A percentile compares a stretch with the other conserved stretches of the same genome.
These are phyloP conservation scores for Plantago coronopus DNA, from an alignment of 305 asterid genomes.

Conservation along the genomic window DNA sequence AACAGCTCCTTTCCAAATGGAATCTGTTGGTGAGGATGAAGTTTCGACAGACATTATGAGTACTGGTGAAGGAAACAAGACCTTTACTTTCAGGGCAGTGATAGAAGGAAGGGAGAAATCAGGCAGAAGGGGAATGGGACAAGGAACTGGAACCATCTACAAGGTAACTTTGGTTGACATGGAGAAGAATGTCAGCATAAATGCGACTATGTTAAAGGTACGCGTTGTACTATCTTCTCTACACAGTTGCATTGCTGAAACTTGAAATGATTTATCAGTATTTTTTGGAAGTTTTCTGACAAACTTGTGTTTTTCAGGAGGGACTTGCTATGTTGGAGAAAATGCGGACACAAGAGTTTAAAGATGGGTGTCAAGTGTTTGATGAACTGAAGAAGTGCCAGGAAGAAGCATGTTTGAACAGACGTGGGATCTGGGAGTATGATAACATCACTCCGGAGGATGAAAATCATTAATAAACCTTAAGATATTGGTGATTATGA, in stretches of 20 bases:
- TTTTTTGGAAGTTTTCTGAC: too few relatives aligned
- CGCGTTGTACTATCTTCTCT: not conserved
- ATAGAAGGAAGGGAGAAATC: constrained; percentile 81
- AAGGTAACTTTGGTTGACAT: constrained; percentile 67
- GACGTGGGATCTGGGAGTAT: constrained; percentile 92
- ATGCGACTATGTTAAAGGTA: constrained; percentile 83
- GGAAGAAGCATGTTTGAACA: constrained; percentile 60
- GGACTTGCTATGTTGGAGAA: constrained; percentile 94
- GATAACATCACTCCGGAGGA: constrained; percentile 98
- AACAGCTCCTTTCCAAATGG: too few relatives aligned
- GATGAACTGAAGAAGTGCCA: constrained; percentile 78
- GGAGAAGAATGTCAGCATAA: constrained; percentile 68
- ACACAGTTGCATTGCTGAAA: not conserved
- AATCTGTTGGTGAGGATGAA: too few relatives aligned
- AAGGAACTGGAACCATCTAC: constrained; percentile 89
- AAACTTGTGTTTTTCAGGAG: constrained; percentile 59
- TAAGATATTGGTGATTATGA: too few relatives aligned
- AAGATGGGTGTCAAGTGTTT: constrained; percentile 43
- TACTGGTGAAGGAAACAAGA: constrained; percentile 48
- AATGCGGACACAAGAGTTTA: constrained; percentile 67
- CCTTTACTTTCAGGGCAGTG: constrained; percentile 66
- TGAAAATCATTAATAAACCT: too few relatives aligned
- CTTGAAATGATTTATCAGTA: too few relatives aligned
- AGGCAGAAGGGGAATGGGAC: constrained; percentile 91
- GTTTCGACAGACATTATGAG: too few relatives aligned